Conservation (phyloP, 2,329 filamentous ascomycete genomes). For the Botryotinia calthae region DNA sequence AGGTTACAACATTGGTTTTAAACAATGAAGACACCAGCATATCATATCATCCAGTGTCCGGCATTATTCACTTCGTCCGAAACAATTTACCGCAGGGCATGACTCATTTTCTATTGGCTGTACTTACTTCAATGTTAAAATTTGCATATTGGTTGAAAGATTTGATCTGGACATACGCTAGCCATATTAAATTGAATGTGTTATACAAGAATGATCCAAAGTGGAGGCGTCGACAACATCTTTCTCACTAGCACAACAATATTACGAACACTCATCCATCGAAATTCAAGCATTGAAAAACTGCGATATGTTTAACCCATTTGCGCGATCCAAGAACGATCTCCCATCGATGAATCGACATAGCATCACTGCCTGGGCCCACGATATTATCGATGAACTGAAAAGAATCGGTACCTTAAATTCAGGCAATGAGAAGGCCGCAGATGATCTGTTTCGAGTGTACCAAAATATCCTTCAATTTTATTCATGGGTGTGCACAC, state of each 20-base stretch:
- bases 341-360: neutral
- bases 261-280: neutral
- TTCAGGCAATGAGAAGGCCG: neutral
- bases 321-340: neutral
- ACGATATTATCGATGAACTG: constrained; percentile 1
- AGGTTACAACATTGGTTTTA: neutral
- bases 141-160: neutral
- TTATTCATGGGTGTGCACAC: neutral
- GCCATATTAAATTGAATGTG: neutral
- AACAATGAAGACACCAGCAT: neutral
- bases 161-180: neutral
- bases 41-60: neutral
- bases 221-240: neutral
- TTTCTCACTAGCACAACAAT: neutral
- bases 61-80: neutral
- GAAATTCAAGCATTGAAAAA: neutral
- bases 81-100: neutral
- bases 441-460: neutral
- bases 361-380: constrained; percentile 6
- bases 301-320: neutral
- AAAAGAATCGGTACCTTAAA: neutral
- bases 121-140: neutral
- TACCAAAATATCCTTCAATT: neutral
- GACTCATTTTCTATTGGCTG: neutral
- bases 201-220: no score